Conservation (phyloP, 2,329 filamentous ascomycete genomes). For the Teratosphaeria destructans region DNA sequence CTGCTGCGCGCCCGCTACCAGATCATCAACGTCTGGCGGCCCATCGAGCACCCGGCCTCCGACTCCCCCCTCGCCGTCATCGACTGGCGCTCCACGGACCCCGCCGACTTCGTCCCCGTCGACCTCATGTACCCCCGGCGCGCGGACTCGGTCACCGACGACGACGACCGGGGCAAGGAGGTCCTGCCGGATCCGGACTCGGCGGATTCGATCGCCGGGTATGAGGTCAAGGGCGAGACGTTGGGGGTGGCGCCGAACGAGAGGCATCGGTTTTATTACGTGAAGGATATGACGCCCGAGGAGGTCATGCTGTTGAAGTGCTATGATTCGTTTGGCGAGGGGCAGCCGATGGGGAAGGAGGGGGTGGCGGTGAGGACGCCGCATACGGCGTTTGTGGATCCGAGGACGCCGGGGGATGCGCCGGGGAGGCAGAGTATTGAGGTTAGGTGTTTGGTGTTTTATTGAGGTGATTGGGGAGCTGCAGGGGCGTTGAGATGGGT, state of each 20-base stretch:
- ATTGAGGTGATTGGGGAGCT: not conserved
- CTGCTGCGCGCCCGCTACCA: constrained; percentile 51
- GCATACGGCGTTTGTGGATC: constrained; percentile 72
- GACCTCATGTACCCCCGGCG: constrained; percentile 52
- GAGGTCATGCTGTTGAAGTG: constrained; percentile 46
- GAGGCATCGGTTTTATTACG: constrained; percentile 52
- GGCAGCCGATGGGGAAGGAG: constrained; percentile 27
- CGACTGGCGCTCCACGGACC: constrained; percentile 50
- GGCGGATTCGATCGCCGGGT: constrained; percentile 45
- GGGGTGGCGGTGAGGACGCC: constrained; percentile 41
- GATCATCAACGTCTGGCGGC: constrained; percentile 63
- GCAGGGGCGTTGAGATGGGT: not conserved
- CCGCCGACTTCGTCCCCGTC: constrained; percentile 49
- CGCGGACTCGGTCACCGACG: constrained; percentile 26
- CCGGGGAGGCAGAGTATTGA: constrained; percentile 78
- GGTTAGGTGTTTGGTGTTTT: constrained; percentile 72
- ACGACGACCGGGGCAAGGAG: constrained; percentile 51
- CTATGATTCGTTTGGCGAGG: constrained; percentile 36
- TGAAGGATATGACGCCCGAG: constrained; percentile 55
- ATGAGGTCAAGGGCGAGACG: constrained; percentile 54
- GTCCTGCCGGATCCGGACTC: constrained; percentile 39
- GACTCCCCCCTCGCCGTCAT: constrained; percentile 60
- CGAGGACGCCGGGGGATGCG: constrained; percentile 57
- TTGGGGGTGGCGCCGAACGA: constrained; percentile 49
- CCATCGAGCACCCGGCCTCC: constrained; percentile 53